Base-by-base conservation (phyloP, 257 asterid species). In the Penstemon barbatus region DNA sequence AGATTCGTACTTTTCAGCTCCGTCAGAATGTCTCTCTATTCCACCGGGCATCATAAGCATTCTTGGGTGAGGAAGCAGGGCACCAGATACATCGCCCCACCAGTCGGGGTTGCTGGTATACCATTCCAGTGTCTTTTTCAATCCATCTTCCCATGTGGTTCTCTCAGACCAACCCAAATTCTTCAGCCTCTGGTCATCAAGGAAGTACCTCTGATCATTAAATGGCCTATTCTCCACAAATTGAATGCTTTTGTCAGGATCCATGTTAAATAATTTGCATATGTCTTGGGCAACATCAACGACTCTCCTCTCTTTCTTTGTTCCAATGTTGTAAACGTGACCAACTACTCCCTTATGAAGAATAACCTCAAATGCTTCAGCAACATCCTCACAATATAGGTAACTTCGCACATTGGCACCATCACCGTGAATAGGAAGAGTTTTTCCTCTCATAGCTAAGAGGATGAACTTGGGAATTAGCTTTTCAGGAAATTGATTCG, bases 51-150 rank as follows among this genome's bases (percentile, higher is more conserved):
- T 87, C 95, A 84, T 88, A 65, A 89, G 79, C 99, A 93, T 93
- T 75, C 96, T 84, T 39, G 99, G 99, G 77, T 93, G 99, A 72
- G 99, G 99, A 68, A 88, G 89, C 89, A 93, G 70, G 51, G 99
- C 99, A 50, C 99, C 99, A 8, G 96, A 80, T 40, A 93, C 96
- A 80, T 93, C 96, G 3, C 99, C 99, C 99, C 99, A 93, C 98
- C 98, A 93, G 15, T 83, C 83, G 4, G 98, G 98, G 73, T 90
- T 90, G 43, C 78, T 68, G 33, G 78, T 83, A 65, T 93, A 93
- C 99, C 97, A 93, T 52, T 90, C 96, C 63, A 88, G 84, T 4
- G 99, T 93, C 83, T 93, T 93, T 58, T 57, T 87, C 77, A 93
- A 71, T 46, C 99, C 99, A 57, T 93, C 99, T 74, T 88, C 92